Evolutionary conservation across 139 green algal genomes (phyloP), one percentile per base, ranked within the genome.

Genomic region (Asterochloris erici): DNA sequence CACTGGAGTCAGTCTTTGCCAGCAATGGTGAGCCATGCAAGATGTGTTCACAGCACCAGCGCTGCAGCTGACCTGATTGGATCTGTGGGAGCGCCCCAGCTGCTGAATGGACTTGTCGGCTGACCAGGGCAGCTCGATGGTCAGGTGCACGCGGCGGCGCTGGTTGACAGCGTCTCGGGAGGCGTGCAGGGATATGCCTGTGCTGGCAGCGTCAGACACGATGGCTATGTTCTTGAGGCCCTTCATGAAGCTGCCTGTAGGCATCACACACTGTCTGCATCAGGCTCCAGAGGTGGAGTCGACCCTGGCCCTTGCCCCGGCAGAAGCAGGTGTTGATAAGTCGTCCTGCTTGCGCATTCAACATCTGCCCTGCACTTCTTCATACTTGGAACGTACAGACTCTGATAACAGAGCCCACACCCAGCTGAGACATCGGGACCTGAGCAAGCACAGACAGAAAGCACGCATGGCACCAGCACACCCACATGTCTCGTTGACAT

Each of bases 81-180:
- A 84, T 54, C 88, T 68, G 78, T 92, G 89, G 28, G 81, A 87
- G 62, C 88, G 81, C 47, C 95, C 95, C 17, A 98, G 91, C 90
- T 98, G 95, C 89, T 98, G 95, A 60, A 98, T 96, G 68, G 95
- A 92, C 85, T 97, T 97, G 86, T 98, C 95, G 1, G 95, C 95
- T 17, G 73, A 89, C 94, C 95, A 98, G 68, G 95, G 93, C 82
- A 98, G 90, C 90, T 98, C 95, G 28, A 98, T 93, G 66, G 94
- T 98, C 29, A 98, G 83, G 88, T 98, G 95, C 61, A 94, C 81
- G 24, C 94, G 87, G 38, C 83, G 69, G 10, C 71, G 69, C 83
- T 86, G 73, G 47, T 88, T 86, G 66, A 19, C 47, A 9, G 64
- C 79, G 70, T 77, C 84, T 68, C 78, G 73, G 69, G 85, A 87